Percentiles rank a stretch among this genome's conserved stretches.
Evolutionary conservation across 352 stramenopile species (phyloP).

Genomic region (Phytophthora kernoviae): DNA sequence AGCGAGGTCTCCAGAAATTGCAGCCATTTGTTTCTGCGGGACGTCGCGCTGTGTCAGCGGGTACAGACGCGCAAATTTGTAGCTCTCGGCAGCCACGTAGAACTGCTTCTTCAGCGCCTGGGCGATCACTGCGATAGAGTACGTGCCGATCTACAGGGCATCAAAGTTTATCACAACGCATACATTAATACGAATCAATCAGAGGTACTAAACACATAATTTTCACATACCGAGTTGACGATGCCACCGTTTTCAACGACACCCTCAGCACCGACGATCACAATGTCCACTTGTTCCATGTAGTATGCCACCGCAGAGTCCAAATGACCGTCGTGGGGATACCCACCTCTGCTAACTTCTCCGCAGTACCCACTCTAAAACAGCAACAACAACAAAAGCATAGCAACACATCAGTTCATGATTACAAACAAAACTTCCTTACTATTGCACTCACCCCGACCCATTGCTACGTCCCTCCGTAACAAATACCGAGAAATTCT

Average conservation of each 20-base stretch:
- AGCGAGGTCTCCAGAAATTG: conserved; percentile 38
- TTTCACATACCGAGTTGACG: conserved; percentile 92
- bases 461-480: conserved; percentile 93
- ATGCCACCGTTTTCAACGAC: conserved; percentile 98
- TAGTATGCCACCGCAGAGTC: conserved; percentile 96
- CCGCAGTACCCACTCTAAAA: conserved; percentile 66
- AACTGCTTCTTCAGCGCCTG: conserved; percentile 97
- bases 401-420: conserved; percentile 2
- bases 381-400: conserved; percentile 7
- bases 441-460: conserved; percentile 65
- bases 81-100: conserved; percentile 98
- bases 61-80: conserved; percentile 98
- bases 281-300: conserved; percentile 97
- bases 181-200: not conserved
- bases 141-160: conserved; percentile 91
- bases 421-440: conserved; percentile 4
- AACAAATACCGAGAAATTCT: conserved; percentile 94
- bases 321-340: conserved; percentile 96
- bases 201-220: conserved; percentile 1
- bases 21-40: conserved; percentile 73
- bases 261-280: conserved; percentile 95
- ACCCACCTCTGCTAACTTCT: conserved; percentile 80
- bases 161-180: not conserved
- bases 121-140: conserved; percentile 93
- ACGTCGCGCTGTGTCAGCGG: conserved; percentile 97